A percentile compares a stretch with the other conserved stretches of the same genome.
Evolutionary conservation across 805 yeast species (phyloP).

Genomic region (Lachancea sp.): DNA sequence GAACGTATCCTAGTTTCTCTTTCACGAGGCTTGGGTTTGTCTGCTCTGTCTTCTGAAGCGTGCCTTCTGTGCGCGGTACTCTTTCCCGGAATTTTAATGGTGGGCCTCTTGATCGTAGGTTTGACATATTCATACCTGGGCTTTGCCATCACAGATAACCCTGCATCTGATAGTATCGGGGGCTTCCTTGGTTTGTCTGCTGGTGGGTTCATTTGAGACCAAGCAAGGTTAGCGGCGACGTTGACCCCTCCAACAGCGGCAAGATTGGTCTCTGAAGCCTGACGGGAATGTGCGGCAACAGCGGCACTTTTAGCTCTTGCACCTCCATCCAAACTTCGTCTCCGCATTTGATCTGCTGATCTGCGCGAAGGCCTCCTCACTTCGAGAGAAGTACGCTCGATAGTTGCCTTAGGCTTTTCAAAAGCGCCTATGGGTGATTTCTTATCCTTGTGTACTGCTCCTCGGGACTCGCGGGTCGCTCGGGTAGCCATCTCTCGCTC

Average conservation of each 20-base stretch:
- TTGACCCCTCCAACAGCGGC: slow-evolving; percentile 14
- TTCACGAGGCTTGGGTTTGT: neutral
- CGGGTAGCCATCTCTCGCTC: slow-evolving; percentile 19
- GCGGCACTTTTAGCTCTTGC: slow-evolving; percentile 5
- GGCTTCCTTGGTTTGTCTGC: neutral
- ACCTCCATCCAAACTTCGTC: slow-evolving; percentile 16
- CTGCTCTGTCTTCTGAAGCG: slow-evolving; percentile 1
- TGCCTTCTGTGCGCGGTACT: slow-evolving; percentile 1
- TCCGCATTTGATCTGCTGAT: slow-evolving; percentile 9
- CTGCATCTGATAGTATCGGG: slow-evolving; percentile 2
- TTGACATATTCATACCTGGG: slow-evolving; percentile 18
- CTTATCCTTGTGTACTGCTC: slow-evolving; percentile 10
- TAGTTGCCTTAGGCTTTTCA: slow-evolving; percentile 1
- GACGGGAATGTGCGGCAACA: neutral
- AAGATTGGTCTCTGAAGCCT: slow-evolving; percentile 10
- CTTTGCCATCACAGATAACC: slow-evolving; percentile 5
- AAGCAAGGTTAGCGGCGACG: slow-evolving; percentile 22
- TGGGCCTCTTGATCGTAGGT: slow-evolving; percentile 20
- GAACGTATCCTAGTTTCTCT: slow-evolving; percentile 1
- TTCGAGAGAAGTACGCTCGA: slow-evolving; percentile 7
- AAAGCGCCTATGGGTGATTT: slow-evolving; percentile 9
- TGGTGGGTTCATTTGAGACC: slow-evolving; percentile 13
- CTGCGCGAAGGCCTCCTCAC: slow-evolving; percentile 8
- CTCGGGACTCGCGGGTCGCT: slow-evolving; percentile 7
- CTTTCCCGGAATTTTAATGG: slow-evolving; percentile 16